phyloP scores from a whole-genome alignment of 1,284 basidiomycete species.

The Fomitopsis pinicola region DNA sequence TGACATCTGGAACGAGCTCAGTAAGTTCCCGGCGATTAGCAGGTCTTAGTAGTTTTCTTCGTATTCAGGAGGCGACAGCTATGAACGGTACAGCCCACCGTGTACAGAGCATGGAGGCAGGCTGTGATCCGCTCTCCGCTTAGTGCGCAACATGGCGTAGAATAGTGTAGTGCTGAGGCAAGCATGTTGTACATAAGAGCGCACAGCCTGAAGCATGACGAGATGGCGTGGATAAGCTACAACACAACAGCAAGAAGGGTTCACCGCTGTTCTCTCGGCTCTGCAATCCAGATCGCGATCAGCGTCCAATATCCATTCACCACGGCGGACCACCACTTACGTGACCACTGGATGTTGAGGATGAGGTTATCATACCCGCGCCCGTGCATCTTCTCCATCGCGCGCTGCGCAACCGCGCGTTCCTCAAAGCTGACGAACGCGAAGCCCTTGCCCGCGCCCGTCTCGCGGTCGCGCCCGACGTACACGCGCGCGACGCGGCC shows the following conservation, averaged over 20 bases:
- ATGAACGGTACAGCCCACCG: too few relatives aligned
- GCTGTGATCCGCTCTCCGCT: too few relatives aligned
- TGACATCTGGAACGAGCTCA: too few relatives aligned
- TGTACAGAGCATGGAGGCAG: too few relatives aligned
- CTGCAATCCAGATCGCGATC: constrained; percentile 12
- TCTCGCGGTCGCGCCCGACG: constrained; percentile 94
- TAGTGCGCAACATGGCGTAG: too few relatives aligned
- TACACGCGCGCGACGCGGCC: constrained; percentile 88
- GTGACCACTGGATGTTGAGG: constrained; percentile 85
- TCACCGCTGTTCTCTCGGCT: constrained; percentile 31
- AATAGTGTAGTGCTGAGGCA: too few relatives aligned
- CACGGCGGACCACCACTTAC: constrained; percentile 22
- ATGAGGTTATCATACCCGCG: constrained; percentile 89
- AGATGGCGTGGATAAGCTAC: neutral
- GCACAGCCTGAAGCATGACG: neutral
- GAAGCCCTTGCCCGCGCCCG: constrained; percentile 93
- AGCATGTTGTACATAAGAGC: neutral
- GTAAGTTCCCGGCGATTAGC: too few relatives aligned
- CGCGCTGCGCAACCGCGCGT: constrained; percentile 74
- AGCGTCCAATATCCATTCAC: neutral
- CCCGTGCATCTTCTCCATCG: constrained; percentile 93
- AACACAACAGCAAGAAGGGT: neutral
- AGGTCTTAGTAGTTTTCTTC: too few relatives aligned
- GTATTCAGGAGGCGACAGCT: too few relatives aligned
- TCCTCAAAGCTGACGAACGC: constrained; percentile 96